Evolutionary conservation across 805 yeast genomes (phyloP).

Genomic region (Ogataea sp.): DNA sequence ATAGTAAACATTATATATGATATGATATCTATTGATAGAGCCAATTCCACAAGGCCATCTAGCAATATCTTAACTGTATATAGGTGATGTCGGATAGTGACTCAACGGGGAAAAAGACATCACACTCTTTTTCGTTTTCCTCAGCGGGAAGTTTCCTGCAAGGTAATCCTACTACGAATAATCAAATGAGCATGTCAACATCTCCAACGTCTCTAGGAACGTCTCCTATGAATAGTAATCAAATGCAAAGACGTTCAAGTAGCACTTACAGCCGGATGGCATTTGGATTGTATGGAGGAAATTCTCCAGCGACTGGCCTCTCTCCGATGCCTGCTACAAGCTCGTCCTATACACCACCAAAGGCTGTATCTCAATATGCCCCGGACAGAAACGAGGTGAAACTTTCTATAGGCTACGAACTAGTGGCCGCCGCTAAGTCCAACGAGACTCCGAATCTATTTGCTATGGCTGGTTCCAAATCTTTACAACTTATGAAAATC

Average conservation of each 20-base stretch:
- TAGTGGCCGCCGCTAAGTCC: slow-evolving; percentile 24
- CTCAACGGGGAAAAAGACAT: neutral
- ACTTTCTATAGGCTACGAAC: slow-evolving; percentile 26
- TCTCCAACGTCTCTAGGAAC: slow-evolving; percentile 15
- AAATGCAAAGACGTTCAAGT: slow-evolving; percentile 18
- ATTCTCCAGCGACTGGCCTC: slow-evolving; percentile 9
- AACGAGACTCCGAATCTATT: slow-evolving; percentile 26
- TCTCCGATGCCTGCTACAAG: slow-evolving; percentile 3
- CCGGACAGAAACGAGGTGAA: slow-evolving; percentile 15
- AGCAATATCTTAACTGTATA: too few relatives aligned
- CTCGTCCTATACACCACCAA: slow-evolving; percentile 5
- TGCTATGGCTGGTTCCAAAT: slow-evolving; percentile 35
- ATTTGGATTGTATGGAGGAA: slow-evolving; percentile 46
- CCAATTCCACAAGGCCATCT: too few relatives aligned
- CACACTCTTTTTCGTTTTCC: neutral
- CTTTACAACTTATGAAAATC: slow-evolving; percentile 29
- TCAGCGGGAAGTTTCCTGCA: neutral
- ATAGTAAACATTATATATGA: too few relatives aligned
- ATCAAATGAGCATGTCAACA: slow-evolving; percentile 4
- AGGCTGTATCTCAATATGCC: slow-evolving; percentile 11
- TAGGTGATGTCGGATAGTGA: neutral
- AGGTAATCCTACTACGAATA: neutral
- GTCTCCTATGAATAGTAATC: neutral
- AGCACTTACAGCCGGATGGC: slow-evolving; percentile 45
- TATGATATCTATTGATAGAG: too few relatives aligned